Percentiles rank a stretch among this genome's conserved stretches.
Evolutionary conservation across 352 stramenopile genomes (phyloP).

Genomic region (Thalassiosira oceanica): DNA sequence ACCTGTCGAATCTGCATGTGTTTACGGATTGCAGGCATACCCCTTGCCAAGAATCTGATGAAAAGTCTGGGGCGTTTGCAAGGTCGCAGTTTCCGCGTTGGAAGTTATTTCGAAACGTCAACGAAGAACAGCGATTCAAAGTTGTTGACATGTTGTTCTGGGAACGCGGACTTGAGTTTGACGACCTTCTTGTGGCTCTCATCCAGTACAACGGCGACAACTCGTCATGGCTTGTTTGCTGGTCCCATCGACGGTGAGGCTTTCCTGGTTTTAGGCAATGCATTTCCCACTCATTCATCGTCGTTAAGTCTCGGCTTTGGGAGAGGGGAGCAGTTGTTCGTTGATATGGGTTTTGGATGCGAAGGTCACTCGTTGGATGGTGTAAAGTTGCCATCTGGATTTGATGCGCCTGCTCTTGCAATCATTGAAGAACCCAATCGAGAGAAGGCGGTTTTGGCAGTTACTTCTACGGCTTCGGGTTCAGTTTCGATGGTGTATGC

Average conservation of each 20-base stretch:
- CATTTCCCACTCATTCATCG: background rate
- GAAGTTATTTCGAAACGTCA: constrained; percentile 46
- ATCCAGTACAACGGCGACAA: constrained; percentile 26
- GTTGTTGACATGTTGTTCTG: constrained; percentile 38
- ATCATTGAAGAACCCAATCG: constrained; percentile 35
- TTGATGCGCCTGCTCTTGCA: constrained; percentile 25
- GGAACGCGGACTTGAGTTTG: constrained; percentile 28
- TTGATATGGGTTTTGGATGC: constrained; percentile 3
- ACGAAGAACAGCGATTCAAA: constrained; percentile 43
- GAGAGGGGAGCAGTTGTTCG: constrained; percentile 29
- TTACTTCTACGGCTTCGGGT: constrained; percentile 6
- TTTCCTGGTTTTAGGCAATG: background rate
- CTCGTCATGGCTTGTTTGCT: constrained; percentile 27
- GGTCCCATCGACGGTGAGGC: constrained; percentile 36
- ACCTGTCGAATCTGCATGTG: too few species aligned
- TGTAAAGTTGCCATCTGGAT: constrained; percentile 22
- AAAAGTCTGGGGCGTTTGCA: background rate
- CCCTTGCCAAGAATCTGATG: constrained; percentile 3
- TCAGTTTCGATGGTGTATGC: constrained; percentile 25
- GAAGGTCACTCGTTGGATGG: constrained; percentile 2
- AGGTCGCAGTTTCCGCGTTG: constrained; percentile 17
- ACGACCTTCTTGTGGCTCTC: constrained; percentile 40
- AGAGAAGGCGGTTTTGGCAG: constrained; percentile 30
- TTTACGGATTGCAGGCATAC: too few species aligned
- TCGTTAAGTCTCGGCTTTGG: constrained; percentile 38